Base-by-base conservation (phyloP, 805 yeast genomes). In the Saturnispora gosingensis region DNA sequence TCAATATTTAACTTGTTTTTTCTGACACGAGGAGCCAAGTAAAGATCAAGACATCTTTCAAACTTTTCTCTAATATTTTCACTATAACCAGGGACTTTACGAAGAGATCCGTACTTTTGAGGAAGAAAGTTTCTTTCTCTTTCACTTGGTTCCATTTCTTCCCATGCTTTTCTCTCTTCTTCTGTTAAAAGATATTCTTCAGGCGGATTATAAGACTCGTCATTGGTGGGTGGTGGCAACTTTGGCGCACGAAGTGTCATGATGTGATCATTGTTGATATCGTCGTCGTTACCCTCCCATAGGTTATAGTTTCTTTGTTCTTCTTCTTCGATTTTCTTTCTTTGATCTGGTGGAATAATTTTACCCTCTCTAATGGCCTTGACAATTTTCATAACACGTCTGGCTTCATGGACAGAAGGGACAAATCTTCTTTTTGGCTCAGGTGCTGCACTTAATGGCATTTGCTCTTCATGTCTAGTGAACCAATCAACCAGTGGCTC, bases 371-470 rank as follows among this genome's bases (percentile, higher is more conserved):
- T 82, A 55, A 93, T 93, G 39, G 99, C 99, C 58, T 81, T 78
- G 27, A 93, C 99, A 55, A 93, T 83, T 74, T 93, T 93, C 97
- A 91, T 90, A 47, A 93, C 82, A 67, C 95, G 77, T 72, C 88
- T 88, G 35, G 97, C 97, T 73, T 93, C 99, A 67, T 89, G 91
- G 66, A 89, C 89, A 11, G 98, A 91, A 24, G 98, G 99, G 55
- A 88, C 86, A 62, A 93, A 93, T 66, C 99, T 80, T 67, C 98
- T 80, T 72, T 93, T 93, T 52, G 99, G 99, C 72, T 93, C 99
- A 10, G 97, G 98, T 15, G 81, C 83, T 0, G 97, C 96, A 27
- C 88, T 80, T 54, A 93, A 75, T 4, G 99, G 99, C 95, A 87
- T 90, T 20, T 81, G 71, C 71, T 89, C 96, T 38, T 78, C 74